These are phyloP conservation scores for Colletotrichum theobromicola DNA, from an alignment of 2,329 filamentous ascomycete genomes.

Conservation along the genomic window DNA sequence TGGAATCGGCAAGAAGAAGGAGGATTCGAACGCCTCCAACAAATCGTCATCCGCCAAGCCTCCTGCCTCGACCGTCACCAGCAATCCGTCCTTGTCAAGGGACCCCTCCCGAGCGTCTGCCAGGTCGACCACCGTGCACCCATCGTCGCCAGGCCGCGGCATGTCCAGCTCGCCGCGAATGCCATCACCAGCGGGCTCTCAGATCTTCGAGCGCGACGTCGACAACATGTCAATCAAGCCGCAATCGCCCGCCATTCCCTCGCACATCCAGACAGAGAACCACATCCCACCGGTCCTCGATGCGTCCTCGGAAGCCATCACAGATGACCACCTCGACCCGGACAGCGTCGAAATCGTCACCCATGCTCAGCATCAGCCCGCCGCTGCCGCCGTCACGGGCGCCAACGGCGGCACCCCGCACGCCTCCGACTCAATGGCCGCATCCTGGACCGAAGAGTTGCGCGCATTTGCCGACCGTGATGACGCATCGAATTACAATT, in stretches of 20 bases:
- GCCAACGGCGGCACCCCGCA: conserved; percentile 37
- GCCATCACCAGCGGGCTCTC: conserved; percentile 77
- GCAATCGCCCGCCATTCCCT: conserved; percentile 84
- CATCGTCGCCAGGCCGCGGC: conserved; percentile 70
- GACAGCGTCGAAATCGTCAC: conserved; percentile 94
- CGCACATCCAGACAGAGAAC: conserved; percentile 93
- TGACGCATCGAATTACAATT: conserved; percentile 79
- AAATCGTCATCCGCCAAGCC: conserved; percentile 24
- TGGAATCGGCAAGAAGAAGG: conserved; percentile 68
- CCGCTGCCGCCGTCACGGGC: conserved; percentile 69
- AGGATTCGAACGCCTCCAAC: conserved; percentile 43
- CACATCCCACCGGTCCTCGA: conserved; percentile 91
- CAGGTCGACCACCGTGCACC: conserved; percentile 47
- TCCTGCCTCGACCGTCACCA: conserved; percentile 29
- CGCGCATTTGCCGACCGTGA: conserved; percentile 56
- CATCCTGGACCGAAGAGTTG: conserved; percentile 64
- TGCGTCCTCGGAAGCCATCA: conserved; percentile 90
- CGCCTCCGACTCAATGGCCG: conserved; percentile 44
- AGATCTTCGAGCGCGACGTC: conserved; percentile 94
- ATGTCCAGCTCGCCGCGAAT: conserved; percentile 76
- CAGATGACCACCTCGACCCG: conserved; percentile 81
- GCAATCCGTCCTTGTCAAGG: conserved; percentile 29
- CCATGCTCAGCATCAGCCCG: conserved; percentile 82
- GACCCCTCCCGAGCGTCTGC: conserved; percentile 40
- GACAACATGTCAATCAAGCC: conserved; percentile 79